Percentiles rank a stretch among this genome's conserved stretches.
These are phyloP conservation scores for Pythium inflatum DNA, from an alignment of 352 stramenopile species.

Conservation along the genomic window DNA sequence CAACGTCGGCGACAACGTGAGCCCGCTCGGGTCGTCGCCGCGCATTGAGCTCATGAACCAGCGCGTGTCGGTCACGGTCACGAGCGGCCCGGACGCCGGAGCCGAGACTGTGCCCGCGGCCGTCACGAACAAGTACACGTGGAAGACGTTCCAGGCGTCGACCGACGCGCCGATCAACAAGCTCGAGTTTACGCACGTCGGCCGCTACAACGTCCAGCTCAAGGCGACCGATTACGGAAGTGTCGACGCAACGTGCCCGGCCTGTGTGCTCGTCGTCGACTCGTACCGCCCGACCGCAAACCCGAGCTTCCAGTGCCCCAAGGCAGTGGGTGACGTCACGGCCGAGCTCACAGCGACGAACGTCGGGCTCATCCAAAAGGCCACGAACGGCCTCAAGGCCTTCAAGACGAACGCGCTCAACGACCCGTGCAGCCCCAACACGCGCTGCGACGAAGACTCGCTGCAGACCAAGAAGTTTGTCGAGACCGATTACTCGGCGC, in stretches of 20 bases:
- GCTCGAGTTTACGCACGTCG: conserved; percentile 45
- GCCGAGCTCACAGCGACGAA: conserved; percentile 38
- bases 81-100: background rate
- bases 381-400: conserved; percentile 40
- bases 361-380: conserved; percentile 33
- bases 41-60: conserved; percentile 25
- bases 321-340: conserved; percentile 31
- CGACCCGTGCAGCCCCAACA: conserved; percentile 51
- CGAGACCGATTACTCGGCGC: conserved; percentile 3
- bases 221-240: conserved; percentile 57
- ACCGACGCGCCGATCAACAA: conserved; percentile 40
- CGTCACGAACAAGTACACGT: conserved; percentile 28
- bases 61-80: background rate
- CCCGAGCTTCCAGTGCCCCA: conserved; percentile 38
- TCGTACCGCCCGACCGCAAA: conserved; percentile 44
- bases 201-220: conserved; percentile 56
- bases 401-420: conserved; percentile 52
- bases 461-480: conserved; percentile 48
- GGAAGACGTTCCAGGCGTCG: conserved; percentile 53
- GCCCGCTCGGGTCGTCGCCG: conserved; percentile 14
- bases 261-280: conserved; percentile 60
- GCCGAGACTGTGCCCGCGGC: background rate
- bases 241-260: conserved; percentile 41
- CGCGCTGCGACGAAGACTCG: conserved; percentile 45
- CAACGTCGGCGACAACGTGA: conserved; percentile 28